phyloP scores from a whole-genome alignment of 169 alveolate genomes.

The Babesia sp. region DNA sequence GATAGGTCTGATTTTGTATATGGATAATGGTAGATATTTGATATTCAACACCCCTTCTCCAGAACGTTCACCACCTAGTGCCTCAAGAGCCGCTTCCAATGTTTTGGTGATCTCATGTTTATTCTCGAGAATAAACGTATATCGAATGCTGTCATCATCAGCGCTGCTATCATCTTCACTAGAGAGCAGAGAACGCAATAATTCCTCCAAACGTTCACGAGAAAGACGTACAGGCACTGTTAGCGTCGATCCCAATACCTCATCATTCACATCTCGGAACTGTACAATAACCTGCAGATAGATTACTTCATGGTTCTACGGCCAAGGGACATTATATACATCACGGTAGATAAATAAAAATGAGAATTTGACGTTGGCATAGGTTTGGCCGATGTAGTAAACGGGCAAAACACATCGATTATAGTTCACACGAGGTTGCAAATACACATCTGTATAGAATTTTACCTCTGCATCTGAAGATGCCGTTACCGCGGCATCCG shows the following conservation, averaged over 20 bases:
- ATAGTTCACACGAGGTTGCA: too few relatives aligned
- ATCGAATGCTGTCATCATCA: constrained; percentile 62
- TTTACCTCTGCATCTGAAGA: constrained; percentile 36
- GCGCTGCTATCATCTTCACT: constrained; percentile 63
- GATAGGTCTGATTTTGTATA: constrained; percentile 86
- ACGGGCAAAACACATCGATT: too few relatives aligned
- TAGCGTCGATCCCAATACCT: constrained; percentile 48
- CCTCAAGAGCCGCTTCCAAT: constrained; percentile 66
- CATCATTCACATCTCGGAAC: constrained; percentile 60
- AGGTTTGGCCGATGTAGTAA: background rate
- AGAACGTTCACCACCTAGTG: constrained; percentile 64
- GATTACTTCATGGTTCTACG: too few relatives aligned
- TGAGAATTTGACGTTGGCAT: background rate
- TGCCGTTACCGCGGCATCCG: background rate
- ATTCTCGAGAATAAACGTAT: constrained; percentile 72
- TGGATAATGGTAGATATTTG: constrained; percentile 79
- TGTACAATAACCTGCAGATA: constrained; percentile 56
- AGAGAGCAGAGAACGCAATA: constrained; percentile 60
- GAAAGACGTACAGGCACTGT: constrained; percentile 72
- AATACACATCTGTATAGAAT: too few relatives aligned
- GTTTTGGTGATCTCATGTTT: constrained; percentile 70
- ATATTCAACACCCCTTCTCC: constrained; percentile 79
- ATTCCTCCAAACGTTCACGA: constrained; percentile 72
- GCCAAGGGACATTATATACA: too few relatives aligned
- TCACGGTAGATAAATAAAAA: too few relatives aligned